Evolutionary conservation across 441 rosid genomes (phyloP).

Genomic region (Jatropha multifida): DNA sequence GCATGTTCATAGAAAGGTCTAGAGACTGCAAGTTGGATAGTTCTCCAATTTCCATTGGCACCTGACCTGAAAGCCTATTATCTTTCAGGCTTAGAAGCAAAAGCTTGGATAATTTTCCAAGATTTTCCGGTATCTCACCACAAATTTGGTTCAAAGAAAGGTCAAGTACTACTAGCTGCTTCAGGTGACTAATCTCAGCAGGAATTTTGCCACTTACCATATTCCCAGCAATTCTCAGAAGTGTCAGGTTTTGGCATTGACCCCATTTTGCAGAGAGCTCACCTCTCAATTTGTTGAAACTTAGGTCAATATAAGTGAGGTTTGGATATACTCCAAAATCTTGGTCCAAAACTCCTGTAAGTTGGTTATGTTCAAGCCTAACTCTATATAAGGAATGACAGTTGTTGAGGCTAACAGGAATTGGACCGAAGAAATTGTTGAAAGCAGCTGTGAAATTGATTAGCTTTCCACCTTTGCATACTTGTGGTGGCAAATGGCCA

Average conservation of each 20-base stretch:
- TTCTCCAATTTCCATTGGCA: constrained; percentile 29
- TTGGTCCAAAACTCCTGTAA: constrained; percentile 31
- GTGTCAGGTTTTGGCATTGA: constrained; percentile 18
- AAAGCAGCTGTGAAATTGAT: constrained; percentile 21
- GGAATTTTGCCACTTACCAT: constrained; percentile 23
- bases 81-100: constrained; percentile 20
- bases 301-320: constrained; percentile 34
- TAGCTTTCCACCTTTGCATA: constrained; percentile 34
- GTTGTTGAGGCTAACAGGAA: constrained; percentile 33
- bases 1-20: constrained; percentile 30
- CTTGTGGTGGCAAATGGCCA: constrained; percentile 31
- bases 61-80: constrained; percentile 30
- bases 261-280: constrained; percentile 33
- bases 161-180: constrained; percentile 25
- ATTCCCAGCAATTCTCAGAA: constrained; percentile 20
- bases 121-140: constrained; percentile 14
- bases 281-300: constrained; percentile 33
- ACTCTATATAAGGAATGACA: constrained; percentile 33
- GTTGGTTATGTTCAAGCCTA: constrained; percentile 33
- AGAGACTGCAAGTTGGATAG: constrained; percentile 13
- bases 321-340: constrained; percentile 37
- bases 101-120: constrained; percentile 29
- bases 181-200: constrained; percentile 20
- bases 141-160: constrained; percentile 32
- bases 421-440: constrained; percentile 38